Base-by-base conservation (phyloP, 768 basidiomycete genomes). In the Tricholoma bakamatsutake region DNA sequence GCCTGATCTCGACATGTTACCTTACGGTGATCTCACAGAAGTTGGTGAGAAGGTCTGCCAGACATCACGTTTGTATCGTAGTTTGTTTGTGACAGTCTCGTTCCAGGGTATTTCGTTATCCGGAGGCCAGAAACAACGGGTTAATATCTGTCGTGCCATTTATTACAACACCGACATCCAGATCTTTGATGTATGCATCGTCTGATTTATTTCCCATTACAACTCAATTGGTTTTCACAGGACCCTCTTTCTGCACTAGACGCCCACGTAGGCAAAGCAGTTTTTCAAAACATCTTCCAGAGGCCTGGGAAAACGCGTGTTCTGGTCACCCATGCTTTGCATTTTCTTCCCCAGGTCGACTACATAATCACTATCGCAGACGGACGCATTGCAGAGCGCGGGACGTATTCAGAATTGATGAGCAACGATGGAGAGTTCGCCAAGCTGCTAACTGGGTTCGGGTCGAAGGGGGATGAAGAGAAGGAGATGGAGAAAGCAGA, bases 221-320 rank as follows among this genome's bases (percentile, higher is more conserved):
- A 42, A 28, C 18, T 59, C 21, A 54, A 15, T 8, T 30, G 18
- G 7, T 11, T 42, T 18, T 48, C 12, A 7, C 42, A 85, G 82
- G 92, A 93, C 62, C 91, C 91, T 4, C 74, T 93, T 9, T 90
- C 87, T n/a, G 93, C 93, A 21, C 79, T 98, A 10, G 94, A 98
- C 66, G 92, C 93, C 5, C 92, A 94, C 65, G 92, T 96, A 49
- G 93, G 93, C 39, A 90, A 89, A 67, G 79, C 83, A 3, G 84
- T 95, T 12, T 93, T 95, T 73, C 82, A 89, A 64, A 86, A 94
- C 56, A 88, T 93, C 10, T 79, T 96, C 48, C 76, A 83, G 54
- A 81, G 82, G 53, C 65, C 73, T 4, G 80, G 77, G 43, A 92
- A 91, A 67, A 96, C 94, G 7, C 81, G 91, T 28, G 76, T 98